Base-by-base conservation (phyloP, 2,329 filamentous ascomycete species). In the Delphinella strobiligena region DNA sequence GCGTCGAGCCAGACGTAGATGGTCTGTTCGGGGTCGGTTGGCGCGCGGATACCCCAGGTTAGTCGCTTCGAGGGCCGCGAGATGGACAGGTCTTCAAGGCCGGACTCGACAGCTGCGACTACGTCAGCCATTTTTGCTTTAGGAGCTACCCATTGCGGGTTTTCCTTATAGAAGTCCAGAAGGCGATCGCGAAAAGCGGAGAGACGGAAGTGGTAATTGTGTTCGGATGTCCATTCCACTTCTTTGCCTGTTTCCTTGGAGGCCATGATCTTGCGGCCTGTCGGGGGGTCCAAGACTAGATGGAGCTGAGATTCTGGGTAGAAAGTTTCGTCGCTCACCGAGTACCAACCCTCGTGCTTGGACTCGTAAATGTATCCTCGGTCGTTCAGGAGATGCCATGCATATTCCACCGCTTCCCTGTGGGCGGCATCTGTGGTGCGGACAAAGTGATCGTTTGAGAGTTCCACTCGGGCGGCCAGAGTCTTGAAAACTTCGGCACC, bases 1-100 rank as follows among this genome's bases (percentile, higher is more conserved):
- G 91, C 91, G 61, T 98, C 93, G 0, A 98, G 73, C 91, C 91
- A 98, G 22, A 98, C 93, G 54, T 98, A 98, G 42, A 98, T 89
- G 2, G 88, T 96, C 61, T 96, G 91, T 14, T 68, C 75, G 0
- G 74, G 66, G 52, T 98, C 91, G 38, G 79, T 80, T 0, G 91
- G 91, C 18, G 95, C 91, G 5, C 71, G 78, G 41, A 98, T 82
- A 3, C 91, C 91, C 91, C 91, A 98, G 17, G 67, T 73, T 31
- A 96, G 62, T 35, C 91, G 74, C 40, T 80, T 75, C 3, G 72
- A 67, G 0, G 91, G 91, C 19, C 93, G 73, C 2, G 89, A 96
- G 37, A 95, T 75, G 3, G 87, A 95, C 11, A 98, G 70, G 56
- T 98, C 91, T 51, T 84, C 75, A 1, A 98, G 71, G 5, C 86